Base-by-base conservation (phyloP, 2,329 filamentous ascomycete genomes). In the Diaporthe sp. region DNA sequence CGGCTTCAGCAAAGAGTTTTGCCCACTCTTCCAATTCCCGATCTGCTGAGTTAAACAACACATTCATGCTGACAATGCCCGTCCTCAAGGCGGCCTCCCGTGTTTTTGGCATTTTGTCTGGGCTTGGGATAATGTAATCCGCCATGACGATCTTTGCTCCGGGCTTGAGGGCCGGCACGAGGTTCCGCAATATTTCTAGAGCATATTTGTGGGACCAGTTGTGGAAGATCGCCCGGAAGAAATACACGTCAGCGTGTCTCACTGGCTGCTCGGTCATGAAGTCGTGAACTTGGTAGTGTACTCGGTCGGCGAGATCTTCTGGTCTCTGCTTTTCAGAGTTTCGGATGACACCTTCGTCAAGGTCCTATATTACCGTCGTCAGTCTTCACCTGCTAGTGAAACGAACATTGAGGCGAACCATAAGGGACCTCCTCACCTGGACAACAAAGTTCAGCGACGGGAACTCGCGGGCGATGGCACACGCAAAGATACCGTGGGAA, bases 151-250 rank as follows among this genome's bases (percentile, higher is more conserved):
- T 70, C 42, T 74, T 78, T 17, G 81, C 78, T 1, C 81, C 80
- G 4, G 76, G 76, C 46, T 80, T 80, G 13, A 84, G 76, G 4
- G 79, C 81, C 12, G 82, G 82, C 12, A 83, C 76, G 8, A 85
- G 78, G 0, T 78, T 78, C 25, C 79, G 77, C 31, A 84, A 76
- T 49, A 85, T 83, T 58, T 80, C 76, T 2, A 83, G 62, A 61
- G 78, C 80, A 75, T 84, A 82, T 70, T 81, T 81, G 76, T 85
- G 81, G 1, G 80, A 74, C 78, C 81, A 85, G 71, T 80, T 80
- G 74, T 84, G 83, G 61, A 84, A 80, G 53, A 84, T 82, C 68
- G 79, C 79, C 34, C 82, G 80, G 74, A 84, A 80, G 58, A 84
- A 80, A 75, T 82, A 83, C 31, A 77, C 78, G 4, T 79, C 77